These are phyloP conservation scores for Curvularia eragrostidis DNA, from an alignment of 2,329 filamentous ascomycete species.

Conservation along the genomic window DNA sequence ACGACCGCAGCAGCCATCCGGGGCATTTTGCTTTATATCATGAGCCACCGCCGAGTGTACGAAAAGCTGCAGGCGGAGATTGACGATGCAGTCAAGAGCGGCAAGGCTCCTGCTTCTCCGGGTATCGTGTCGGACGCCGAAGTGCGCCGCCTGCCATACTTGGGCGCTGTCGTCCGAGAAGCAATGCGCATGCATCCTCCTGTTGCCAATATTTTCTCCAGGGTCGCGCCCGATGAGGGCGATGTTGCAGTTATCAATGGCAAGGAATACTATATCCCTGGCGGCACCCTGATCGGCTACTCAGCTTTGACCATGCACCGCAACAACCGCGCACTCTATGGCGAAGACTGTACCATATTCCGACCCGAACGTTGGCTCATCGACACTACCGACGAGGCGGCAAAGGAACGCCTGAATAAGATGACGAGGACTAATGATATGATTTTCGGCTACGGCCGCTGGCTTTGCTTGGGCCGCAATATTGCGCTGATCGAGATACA, in stretches of 20 bases:
- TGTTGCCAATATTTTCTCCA: conserved; percentile 44
- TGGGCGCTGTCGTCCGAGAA: conserved; percentile 58
- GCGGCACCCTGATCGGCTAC: conserved; percentile 46
- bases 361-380: conserved; percentile 59
- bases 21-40: conserved; percentile 60
- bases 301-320: conserved; percentile 44
- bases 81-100: conserved; percentile 47
- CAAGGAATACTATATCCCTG: conserved; percentile 42
- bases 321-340: conserved; percentile 41
- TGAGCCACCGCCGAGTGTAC: conserved; percentile 58
- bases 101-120: conserved; percentile 41
- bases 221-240: conserved; percentile 40
- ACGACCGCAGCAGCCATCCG: conserved; percentile 64
- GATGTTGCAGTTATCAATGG: conserved; percentile 40
- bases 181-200: conserved; percentile 55
- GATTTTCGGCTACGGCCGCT: conserved; percentile 49
- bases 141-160: conserved; percentile 52
- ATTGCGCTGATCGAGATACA: conserved; percentile 50
- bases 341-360: conserved; percentile 54
- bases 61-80: conserved; percentile 57
- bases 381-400: conserved; percentile 26
- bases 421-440: conserved; percentile 47
- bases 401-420: conserved; percentile 32
- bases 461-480: conserved; percentile 43
- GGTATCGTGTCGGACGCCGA: conserved; percentile 58